A percentile compares a stretch with the other conserved stretches of the same genome.
Conservation (phyloP, 2,329 filamentous ascomycete genomes). For the Phialophora chinensis region DNA sequence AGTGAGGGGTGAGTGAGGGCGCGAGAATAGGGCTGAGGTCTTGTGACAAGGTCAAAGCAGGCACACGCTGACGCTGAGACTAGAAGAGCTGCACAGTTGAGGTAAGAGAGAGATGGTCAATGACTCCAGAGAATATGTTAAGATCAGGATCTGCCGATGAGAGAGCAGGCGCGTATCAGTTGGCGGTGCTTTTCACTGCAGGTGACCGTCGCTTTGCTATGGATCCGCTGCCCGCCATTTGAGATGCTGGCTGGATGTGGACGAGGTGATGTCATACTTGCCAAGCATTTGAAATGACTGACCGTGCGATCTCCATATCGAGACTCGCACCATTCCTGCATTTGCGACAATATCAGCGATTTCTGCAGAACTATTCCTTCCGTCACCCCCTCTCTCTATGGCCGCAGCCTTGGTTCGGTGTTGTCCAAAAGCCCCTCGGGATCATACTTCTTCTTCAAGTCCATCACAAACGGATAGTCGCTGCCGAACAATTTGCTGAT, state of each 20-base stretch:
- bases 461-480: constrained; percentile 17
- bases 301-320: neutral
- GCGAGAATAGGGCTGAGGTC: neutral
- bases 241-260: neutral
- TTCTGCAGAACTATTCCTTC: neutral
- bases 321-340: neutral
- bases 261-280: constrained; percentile 7
- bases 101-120: neutral
- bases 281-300: constrained; percentile 14
- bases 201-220: neutral
- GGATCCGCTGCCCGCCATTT: neutral
- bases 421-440: constrained; percentile 15
- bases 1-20: constrained; percentile 4
- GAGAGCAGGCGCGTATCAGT: constrained; percentile 4
- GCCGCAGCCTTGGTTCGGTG: constrained; percentile 14
- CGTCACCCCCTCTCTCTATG: neutral
- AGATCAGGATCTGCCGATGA: neutral
- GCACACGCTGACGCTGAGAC: constrained; percentile 3
- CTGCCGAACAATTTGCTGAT: constrained; percentile 11
- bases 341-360: neutral
- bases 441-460: constrained; percentile 20
- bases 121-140: neutral
- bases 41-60: constrained; percentile 15
- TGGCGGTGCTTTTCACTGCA: neutral
- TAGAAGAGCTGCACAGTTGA: neutral